phyloP scores from a whole-genome alignment of 441 rosid species.

The Gossypium davidsonii region DNA sequence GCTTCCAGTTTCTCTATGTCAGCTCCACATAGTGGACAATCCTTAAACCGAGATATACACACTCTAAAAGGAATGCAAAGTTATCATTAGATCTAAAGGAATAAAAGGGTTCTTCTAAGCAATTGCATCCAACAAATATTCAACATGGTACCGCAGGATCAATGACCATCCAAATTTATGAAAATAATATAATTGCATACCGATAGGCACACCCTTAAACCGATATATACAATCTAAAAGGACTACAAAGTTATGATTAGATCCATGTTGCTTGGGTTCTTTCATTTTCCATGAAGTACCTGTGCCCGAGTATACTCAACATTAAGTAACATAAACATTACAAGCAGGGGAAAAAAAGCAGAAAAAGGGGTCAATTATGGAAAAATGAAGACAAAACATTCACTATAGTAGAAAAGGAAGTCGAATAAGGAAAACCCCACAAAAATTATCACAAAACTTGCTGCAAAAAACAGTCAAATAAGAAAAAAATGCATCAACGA shows the following conservation, averaged over 20 bases:
- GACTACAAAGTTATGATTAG: background rate
- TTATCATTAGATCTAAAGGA: background rate
- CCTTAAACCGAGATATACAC: constrained; percentile 72
- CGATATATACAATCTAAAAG: background rate
- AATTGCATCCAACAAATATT: background rate
- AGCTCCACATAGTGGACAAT: constrained; percentile 97
- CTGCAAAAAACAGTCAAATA: background rate
- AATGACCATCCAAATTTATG: background rate
- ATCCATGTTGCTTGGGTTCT: background rate
- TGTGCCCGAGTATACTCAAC: no score
- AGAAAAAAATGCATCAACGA: background rate
- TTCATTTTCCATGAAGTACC: background rate
- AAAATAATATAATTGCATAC: background rate
- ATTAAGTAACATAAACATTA: no score
- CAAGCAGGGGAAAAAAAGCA: background rate
- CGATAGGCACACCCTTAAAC: background rate
- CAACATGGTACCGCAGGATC: background rate
- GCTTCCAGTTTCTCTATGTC: constrained; percentile 76
- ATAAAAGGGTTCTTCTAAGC: background rate
- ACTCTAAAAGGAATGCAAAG: constrained; percentile 33
- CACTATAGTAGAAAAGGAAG: background rate
- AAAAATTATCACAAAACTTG: background rate
- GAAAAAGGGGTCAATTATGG: background rate
- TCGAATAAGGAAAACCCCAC: background rate
- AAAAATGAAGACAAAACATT: background rate